These are phyloP conservation scores for Globisporangium nunn DNA, from an alignment of 352 stramenopile genomes.

Conservation along the genomic window DNA sequence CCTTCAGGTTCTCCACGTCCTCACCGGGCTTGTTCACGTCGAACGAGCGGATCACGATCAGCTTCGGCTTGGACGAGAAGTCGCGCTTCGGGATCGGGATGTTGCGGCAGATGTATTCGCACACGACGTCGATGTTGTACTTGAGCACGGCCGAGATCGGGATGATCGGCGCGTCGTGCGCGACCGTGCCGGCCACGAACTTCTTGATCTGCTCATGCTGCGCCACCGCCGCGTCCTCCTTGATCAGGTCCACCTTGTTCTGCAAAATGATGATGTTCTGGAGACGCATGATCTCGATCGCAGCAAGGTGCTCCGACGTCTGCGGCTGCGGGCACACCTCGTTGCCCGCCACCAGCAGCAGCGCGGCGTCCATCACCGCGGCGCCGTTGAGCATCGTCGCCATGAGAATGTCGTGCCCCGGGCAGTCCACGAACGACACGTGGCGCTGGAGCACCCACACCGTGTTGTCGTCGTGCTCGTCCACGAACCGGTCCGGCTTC, in stretches of 20 bases:
- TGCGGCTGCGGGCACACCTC: constrained; percentile 99
- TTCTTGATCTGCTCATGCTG: constrained; percentile 97
- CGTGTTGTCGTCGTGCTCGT: constrained; percentile 85
- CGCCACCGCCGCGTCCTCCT: constrained; percentile 95
- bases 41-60: constrained; percentile 99
- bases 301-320: constrained; percentile 99
- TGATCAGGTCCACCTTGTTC: constrained; percentile 99
- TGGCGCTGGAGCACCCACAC: constrained; percentile 93
- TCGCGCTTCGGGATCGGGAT: constrained; percentile 98
- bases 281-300: constrained; percentile 99
- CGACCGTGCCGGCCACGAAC: constrained; percentile 86
- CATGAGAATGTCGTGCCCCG: constrained; percentile 99
- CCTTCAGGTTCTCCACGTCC: constrained; percentile 96
- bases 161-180: constrained; percentile 98
- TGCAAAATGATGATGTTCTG: constrained; percentile 99
- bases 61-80: constrained; percentile 96
- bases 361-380: constrained; percentile 99
- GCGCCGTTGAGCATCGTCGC: constrained; percentile 99
- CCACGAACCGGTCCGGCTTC: constrained; percentile 82
- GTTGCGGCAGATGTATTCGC: constrained; percentile 99
- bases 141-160: constrained; percentile 99
- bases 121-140: constrained; percentile 99
- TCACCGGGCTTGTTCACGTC: constrained; percentile 99
- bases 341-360: constrained; percentile 97
- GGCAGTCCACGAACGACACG: constrained; percentile 99